Conservation (phyloP, 257 asterid genomes). For the Capsicum baccatum region DNA sequence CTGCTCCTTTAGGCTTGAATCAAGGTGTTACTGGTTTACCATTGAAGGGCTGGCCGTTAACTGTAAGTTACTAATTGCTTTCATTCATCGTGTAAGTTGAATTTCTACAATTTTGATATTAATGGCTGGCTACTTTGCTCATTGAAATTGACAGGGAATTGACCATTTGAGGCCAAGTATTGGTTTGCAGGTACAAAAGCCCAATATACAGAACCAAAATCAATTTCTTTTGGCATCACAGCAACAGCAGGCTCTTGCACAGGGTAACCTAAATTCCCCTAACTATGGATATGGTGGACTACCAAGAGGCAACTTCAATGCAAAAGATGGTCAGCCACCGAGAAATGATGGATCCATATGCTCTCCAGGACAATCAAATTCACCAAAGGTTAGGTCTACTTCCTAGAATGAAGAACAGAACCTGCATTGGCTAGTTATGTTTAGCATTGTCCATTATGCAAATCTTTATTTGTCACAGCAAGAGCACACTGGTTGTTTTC, state of each 20-base stretch:
- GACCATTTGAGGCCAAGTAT: constrained; percentile 87
- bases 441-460: neutral
- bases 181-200: constrained; percentile 94
- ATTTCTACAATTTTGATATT: neutral
- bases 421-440: neutral
- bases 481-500: neutral
- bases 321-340: constrained; percentile 90
- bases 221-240: constrained; percentile 90
- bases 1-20: constrained; percentile 65
- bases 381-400: constrained; percentile 69
- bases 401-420: constrained; percentile 21
- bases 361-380: constrained; percentile 93
- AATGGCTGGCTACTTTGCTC: constrained; percentile 34
- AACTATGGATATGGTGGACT: constrained; percentile 88
- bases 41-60: constrained; percentile 98
- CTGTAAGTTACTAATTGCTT: constrained; percentile 66
- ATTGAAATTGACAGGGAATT: constrained; percentile 67
- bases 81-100: neutral
- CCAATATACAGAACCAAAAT: constrained; percentile 77
- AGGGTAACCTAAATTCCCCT: constrained; percentile 77
- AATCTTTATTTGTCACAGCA: neutral
- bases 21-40: constrained; percentile 96
- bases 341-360: constrained; percentile 97
- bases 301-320: constrained; percentile 76
- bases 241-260: constrained; percentile 93